Base-by-base conservation (phyloP, 495 filamentous ascomycete genomes). In the Podospora anserina region DNA sequence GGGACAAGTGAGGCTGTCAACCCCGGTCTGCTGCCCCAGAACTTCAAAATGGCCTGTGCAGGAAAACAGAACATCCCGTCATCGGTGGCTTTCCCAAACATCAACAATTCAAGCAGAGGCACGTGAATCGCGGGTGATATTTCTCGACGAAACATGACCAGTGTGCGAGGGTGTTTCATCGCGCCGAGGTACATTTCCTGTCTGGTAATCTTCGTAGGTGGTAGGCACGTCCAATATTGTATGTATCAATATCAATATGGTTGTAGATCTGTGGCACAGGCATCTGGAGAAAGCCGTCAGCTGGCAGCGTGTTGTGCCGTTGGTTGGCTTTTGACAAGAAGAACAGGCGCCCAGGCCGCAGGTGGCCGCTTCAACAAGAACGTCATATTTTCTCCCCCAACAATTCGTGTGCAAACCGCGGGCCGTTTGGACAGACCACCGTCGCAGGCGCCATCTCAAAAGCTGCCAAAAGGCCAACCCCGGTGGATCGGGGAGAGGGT, bases 401-500 rank as follows among this genome's bases (percentile, higher is more conserved):
- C 15, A 49, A 2, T 49, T 13, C 39, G 9, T 49, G 39, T 49
- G 39, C 39, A 5, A 49, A 3, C 55, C 55, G 55, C 23, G 23
- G 55, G 23, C 55, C 55, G 55, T 58, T 19, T 58, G n/a, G 55
- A 11, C n/a, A 58, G 55, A 58, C 55, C 55, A 58, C 61, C 32
- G 28, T 63, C 15, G 28, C 61, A 39, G 61, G 27, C 61, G 61
- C 61, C 23, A 58, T 58, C 53, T 56, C 20, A 28, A 30, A 57
- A 4, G 26, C 28, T n/a, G 23, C 13, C 49, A 30, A 27, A 23
- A 13, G 44, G 5, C 61, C 26, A 53, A 20, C 34, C 34, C 44
- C 44, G 15, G 68, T 26, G 63, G 63, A 66, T 65, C 57, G 62
- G 63, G 56, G 30, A 68, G 16, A 68, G 16, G 63, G 68, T 58